Percentiles rank a stretch among this genome's conserved stretches.
Conservation (phyloP, 305 asterid species). For the Striga hermonthica region DNA sequence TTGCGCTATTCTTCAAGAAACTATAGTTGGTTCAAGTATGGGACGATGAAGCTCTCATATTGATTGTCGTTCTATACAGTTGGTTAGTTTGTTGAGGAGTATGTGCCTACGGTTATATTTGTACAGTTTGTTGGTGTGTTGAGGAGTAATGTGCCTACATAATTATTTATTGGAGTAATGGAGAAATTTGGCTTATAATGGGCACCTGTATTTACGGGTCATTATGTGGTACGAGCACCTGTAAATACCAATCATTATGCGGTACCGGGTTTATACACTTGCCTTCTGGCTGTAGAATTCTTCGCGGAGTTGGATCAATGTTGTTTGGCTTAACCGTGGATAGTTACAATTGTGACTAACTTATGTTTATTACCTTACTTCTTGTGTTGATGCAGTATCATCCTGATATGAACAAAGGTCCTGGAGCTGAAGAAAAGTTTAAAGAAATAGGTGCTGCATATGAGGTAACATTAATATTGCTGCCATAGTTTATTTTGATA, state of each 20-base stretch:
- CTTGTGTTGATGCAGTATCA: conserved; percentile 61
- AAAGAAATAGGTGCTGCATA: conserved; percentile 94
- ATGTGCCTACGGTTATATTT: neutral
- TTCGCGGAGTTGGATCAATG: neutral
- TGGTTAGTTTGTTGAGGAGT: neutral
- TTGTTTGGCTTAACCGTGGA: neutral
- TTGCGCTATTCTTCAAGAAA: neutral
- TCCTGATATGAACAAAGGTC: conserved; percentile 85
- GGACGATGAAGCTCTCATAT: neutral
- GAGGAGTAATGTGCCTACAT: neutral
- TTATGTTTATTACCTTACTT: conserved; percentile 9
- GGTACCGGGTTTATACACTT: neutral
- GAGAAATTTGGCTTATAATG: neutral
- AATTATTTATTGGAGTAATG: neutral
- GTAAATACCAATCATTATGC: too few species aligned
- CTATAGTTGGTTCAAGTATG: neutral
- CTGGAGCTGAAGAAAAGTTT: conserved; percentile 87
- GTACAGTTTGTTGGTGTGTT: neutral
- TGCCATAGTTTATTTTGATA: neutral
- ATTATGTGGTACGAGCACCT: neutral
- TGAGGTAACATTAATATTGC: conserved; percentile 54
- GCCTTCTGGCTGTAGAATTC: conserved; percentile 9
- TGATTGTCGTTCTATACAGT: neutral
- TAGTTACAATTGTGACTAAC: conserved; percentile 2
- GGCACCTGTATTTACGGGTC: neutral